Percentiles rank a stretch among this genome's conserved stretches.
These are phyloP conservation scores for Scheffersomyces illinoinensis DNA, from an alignment of 1,139 yeast genomes.

Conservation along the genomic window DNA sequence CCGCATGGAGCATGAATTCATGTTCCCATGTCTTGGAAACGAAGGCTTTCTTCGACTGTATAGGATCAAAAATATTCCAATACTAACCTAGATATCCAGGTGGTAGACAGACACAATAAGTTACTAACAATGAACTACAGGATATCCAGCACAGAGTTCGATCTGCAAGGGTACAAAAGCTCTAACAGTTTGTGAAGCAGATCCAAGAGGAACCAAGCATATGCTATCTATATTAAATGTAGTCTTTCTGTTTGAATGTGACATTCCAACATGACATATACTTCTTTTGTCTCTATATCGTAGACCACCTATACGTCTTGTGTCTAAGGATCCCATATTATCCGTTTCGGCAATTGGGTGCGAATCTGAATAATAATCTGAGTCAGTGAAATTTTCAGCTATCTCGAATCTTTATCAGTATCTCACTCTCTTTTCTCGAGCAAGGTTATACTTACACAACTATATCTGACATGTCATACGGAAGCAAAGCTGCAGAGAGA, in stretches of 20 bases:
- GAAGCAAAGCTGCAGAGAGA: conserved; percentile 56
- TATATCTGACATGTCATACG: conserved; percentile 43
- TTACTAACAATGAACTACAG: no score
- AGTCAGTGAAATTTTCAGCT: neutral
- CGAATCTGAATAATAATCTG: neutral
- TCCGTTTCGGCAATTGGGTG: no score
- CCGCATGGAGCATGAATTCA: no score
- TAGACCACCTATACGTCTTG: neutral
- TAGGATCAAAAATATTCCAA: neutral
- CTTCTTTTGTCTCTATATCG: neutral
- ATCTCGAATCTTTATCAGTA: neutral
- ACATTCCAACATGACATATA: neutral
- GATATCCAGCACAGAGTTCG: no score
- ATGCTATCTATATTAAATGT: no score
- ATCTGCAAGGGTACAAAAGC: no score
- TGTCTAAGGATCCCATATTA: neutral
- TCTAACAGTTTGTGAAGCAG: no score
- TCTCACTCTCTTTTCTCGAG: neutral
- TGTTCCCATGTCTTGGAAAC: no score
- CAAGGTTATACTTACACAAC: neutral
- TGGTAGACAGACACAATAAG: neutral
- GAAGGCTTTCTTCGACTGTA: neutral
- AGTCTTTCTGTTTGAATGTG: no score
- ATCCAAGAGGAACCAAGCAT: neutral
- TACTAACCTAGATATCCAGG: neutral